Base-by-base conservation (phyloP, 768 basidiomycete species). In the Boletus eberwhitei region DNA sequence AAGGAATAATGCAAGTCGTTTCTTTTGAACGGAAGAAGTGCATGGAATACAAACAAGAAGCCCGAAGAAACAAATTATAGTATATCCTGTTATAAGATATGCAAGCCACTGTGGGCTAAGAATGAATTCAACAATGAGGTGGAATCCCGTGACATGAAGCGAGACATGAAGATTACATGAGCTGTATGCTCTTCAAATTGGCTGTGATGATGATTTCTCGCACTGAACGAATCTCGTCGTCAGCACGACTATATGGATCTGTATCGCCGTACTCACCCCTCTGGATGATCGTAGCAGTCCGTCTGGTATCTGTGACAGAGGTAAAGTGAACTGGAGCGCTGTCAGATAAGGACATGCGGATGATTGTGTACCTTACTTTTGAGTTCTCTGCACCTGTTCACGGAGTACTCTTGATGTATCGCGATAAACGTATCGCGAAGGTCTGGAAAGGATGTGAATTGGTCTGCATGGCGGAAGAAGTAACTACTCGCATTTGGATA, bases 271-370 rank as follows among this genome's bases (percentile, higher is more conserved):
- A 71, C 82, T 54, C 61, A 90, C 89, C 88, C 56, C 79, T 80
- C 34, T 82, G 74, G 61, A 92, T 91, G 63, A 92, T 90, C 16
- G 79, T 85, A 37, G 79, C 76, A 36, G 90, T 92, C 59, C 78
- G 76, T 66, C 80, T 78, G 54, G 87, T 90, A 72, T 92, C 88
- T n/a, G 85, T 90, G 46, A 92, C 90, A 49, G 87, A 80, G 11
- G 90, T 92, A 53, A 85, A 76, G 69, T 92, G 89, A 50, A 88
- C 90, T 92, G 58, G 37, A 35, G 21, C 0, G 16, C 14, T 8
- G 24, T 72, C 24, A 69, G 62, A 51, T 26, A 31, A 22, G 16
- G 5, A 22, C 2, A 14, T 38, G 13, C 12, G 0, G 2, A 41
- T n/a, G 34, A 37, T 8, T 16, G 34, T 41, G 22, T 43, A 31